phyloP scores from a whole-genome alignment of 805 yeast species.

The Candida piceae region DNA sequence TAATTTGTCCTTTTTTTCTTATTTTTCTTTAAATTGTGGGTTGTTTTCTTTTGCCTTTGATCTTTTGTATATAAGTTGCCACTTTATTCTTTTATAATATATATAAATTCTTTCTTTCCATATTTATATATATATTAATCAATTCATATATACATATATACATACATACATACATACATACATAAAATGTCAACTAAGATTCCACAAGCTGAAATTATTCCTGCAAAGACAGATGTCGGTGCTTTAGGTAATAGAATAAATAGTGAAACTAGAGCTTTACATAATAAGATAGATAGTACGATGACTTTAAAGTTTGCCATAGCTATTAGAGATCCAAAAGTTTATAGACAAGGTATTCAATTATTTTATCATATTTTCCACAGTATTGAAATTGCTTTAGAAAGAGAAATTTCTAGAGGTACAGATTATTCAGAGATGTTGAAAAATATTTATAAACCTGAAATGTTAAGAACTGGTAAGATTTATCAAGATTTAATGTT shows the following conservation, averaged over 20 bases:
- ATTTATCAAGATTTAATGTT: conserved; percentile 61
- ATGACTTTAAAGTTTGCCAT: conserved; percentile 67
- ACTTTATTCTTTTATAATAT: too few relatives aligned
- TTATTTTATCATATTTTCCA: conserved; percentile 65
- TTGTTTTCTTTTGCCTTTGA: too few relatives aligned
- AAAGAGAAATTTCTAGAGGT: conserved; percentile 38
- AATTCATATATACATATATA: too few relatives aligned
- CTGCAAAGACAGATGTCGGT: conserved; percentile 74
- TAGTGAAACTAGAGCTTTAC: conserved; percentile 56
- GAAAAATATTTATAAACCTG: conserved; percentile 62
- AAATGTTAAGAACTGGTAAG: conserved; percentile 54
- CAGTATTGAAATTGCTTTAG: conserved; percentile 52
- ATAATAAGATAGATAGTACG: conserved; percentile 63
- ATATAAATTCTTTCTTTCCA: too few relatives aligned
- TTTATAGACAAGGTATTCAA: conserved; percentile 78
- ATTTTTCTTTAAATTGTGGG: neutral
- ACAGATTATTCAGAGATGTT: conserved; percentile 44
- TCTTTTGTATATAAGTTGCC: neutral
- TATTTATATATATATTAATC: too few relatives aligned
- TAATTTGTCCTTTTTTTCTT: conserved; percentile 1
- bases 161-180: neutral
- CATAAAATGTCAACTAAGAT: conserved; percentile 10
- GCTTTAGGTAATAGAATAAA: conserved; percentile 83
- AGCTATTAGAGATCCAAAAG: conserved; percentile 68
- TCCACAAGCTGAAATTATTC: conserved; percentile 48